Evolutionary conservation across 345 rosid species (phyloP).

Genomic region (Eutrema heterophyllum): DNA sequence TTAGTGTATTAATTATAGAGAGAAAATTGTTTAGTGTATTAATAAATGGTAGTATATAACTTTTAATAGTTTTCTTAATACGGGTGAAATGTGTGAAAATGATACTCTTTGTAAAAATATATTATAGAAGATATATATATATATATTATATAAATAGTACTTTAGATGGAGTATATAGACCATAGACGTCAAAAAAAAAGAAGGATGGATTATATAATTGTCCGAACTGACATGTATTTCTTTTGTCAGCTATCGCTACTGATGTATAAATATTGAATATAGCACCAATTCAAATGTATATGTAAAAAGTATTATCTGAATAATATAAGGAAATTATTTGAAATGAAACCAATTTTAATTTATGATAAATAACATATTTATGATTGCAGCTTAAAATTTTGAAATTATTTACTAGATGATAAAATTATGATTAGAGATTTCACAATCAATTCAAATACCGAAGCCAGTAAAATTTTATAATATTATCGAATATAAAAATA

Average conservation of each 20-base stretch:
- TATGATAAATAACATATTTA: background rate
- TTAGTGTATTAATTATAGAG: too few species aligned
- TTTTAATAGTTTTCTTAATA: too few species aligned
- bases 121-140: too few species aligned
- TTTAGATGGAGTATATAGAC: too few species aligned
- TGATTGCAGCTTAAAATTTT: background rate
- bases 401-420: background rate
- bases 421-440: background rate
- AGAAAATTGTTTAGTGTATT: too few species aligned
- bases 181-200: too few species aligned
- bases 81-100: too few species aligned
- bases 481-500: background rate
- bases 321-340: background rate
- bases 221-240: background rate
- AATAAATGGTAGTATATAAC: too few species aligned
- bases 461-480: background rate
- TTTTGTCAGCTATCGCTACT: background rate
- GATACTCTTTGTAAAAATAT: too few species aligned
- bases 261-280: background rate
- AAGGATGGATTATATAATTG: too few species aligned
- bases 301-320: background rate
- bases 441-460: background rate
- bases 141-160: too few species aligned
- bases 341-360: too few species aligned
- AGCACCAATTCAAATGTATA: background rate